Percentiles rank a stretch among this genome's conserved stretches.
Conservation (phyloP, 2,329 filamentous ascomycete genomes). For the Sporothrix euskadiensis region DNA sequence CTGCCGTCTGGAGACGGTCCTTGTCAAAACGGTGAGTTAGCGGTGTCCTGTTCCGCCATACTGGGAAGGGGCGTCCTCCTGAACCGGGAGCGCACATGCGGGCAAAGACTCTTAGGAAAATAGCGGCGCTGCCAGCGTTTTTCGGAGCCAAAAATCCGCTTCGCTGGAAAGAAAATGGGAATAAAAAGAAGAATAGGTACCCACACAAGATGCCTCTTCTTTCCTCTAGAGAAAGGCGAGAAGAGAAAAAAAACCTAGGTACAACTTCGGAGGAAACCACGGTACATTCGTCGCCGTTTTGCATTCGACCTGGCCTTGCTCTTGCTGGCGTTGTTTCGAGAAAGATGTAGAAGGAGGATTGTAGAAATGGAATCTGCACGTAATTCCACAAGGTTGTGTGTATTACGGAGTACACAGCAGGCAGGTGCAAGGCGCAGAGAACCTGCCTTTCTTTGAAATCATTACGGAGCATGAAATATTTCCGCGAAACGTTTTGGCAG, state of each 20-base stretch:
- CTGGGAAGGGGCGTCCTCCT: background rate
- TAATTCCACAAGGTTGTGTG: background rate
- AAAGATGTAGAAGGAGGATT: background rate
- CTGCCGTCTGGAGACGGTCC: background rate
- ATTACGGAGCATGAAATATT: constrained; percentile 11
- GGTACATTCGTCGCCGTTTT: constrained; percentile 21
- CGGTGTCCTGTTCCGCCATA: background rate
- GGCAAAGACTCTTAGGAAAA: background rate
- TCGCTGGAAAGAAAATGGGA: background rate
- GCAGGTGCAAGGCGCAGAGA: background rate
- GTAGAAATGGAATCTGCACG: background rate
- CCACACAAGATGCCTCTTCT: background rate
- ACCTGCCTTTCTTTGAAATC: background rate
- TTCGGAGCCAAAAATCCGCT: background rate
- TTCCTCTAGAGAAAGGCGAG: background rate
- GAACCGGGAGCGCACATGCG: background rate
- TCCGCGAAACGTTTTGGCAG: constrained; percentile 16
- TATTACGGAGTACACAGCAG: background rate
- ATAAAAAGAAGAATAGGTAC: background rate
- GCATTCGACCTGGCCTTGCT: background rate
- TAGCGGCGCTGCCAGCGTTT: constrained; percentile 14
- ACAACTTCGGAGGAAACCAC: background rate
- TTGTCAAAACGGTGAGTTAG: background rate
- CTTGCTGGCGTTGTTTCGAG: background rate
- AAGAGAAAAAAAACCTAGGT: too few relatives aligned